Conservation (phyloP, 352 stramenopile genomes). For the Globisporangium cederbergense region DNA sequence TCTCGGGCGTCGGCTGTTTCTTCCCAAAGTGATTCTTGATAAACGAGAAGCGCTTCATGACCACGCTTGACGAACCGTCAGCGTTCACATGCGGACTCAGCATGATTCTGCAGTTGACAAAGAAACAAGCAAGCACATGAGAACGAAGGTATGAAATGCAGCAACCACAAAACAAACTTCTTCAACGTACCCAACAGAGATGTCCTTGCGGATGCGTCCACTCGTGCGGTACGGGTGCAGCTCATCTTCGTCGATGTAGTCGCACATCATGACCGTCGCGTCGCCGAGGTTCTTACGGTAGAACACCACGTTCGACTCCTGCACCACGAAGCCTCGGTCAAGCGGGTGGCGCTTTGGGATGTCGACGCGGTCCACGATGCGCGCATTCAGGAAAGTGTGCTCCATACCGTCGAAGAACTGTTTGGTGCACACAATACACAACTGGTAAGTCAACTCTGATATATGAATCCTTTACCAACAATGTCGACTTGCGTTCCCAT, state of each 20-base stretch:
- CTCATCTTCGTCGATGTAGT: conserved; percentile 62
- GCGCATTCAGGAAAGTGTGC: conserved; percentile 48
- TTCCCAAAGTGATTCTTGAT: conserved; percentile 57
- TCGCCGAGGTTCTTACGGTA: conserved; percentile 44
- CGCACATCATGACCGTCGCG: conserved; percentile 41
- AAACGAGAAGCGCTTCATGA: conserved; percentile 72
- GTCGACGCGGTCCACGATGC: conserved; percentile 61
- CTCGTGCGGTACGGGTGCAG: conserved; percentile 44
- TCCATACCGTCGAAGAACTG: conserved; percentile 59
- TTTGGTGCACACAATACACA: neutral
- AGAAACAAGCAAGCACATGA: neutral
- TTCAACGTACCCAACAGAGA: conserved; percentile 37
- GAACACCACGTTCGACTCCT: conserved; percentile 64
- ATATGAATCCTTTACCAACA: neutral
- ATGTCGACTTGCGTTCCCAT: conserved; percentile 3
- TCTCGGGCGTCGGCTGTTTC: conserved; percentile 34
- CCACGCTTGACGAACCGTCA: conserved; percentile 32
- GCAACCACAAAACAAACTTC: neutral
- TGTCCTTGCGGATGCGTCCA: conserved; percentile 56
- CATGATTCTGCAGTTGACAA: conserved; percentile 24
- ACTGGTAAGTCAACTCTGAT: neutral
- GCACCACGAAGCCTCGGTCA: conserved; percentile 47
- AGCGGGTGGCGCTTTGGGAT: conserved; percentile 28
- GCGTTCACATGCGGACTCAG: conserved; percentile 36
- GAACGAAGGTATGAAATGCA: neutral